These are phyloP conservation scores for Camelina sativa DNA, from an alignment of 345 rosid species.

Conservation along the genomic window DNA sequence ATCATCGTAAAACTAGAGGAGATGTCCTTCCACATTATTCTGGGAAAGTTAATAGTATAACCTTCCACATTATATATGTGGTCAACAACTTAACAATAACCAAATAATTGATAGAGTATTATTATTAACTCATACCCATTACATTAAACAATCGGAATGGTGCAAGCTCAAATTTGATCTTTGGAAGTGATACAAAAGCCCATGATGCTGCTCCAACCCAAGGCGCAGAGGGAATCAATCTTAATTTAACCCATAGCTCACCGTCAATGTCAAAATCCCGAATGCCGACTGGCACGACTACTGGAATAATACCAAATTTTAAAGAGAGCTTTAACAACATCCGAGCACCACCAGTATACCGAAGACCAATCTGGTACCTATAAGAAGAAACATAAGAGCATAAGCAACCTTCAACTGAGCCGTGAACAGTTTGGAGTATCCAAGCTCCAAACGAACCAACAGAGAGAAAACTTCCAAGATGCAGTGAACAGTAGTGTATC, in stretches of 20 bases:
- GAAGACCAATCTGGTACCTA: slow-evolving; percentile 97
- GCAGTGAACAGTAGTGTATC: background rate
- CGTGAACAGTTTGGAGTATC: slow-evolving; percentile 1
- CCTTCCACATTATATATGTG: slow-evolving; percentile 17
- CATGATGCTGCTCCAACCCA: slow-evolving; percentile 95
- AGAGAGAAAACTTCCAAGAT: slow-evolving; percentile 7
- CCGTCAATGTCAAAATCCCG: slow-evolving; percentile 97
- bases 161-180: slow-evolving; percentile 89
- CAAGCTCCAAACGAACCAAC: slow-evolving; percentile 15
- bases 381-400: slow-evolving; percentile 30
- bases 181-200: slow-evolving; percentile 99
- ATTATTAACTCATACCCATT: slow-evolving; percentile 70
- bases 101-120: background rate
- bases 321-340: slow-evolving; percentile 86
- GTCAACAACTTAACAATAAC: slow-evolving; percentile 15
- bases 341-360: slow-evolving; percentile 97
- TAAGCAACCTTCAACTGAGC: slow-evolving; percentile 29
- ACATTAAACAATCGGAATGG: slow-evolving; percentile 93
- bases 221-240: slow-evolving; percentile 88
- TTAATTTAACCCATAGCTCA: slow-evolving; percentile 98
- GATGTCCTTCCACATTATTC: slow-evolving; percentile 5
- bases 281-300: slow-evolving; percentile 87
- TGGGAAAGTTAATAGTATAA: slow-evolving; percentile 5
- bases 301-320: slow-evolving; percentile 84
- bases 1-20: slow-evolving; percentile 1